Evolutionary conservation across 108 stramenopile species (phyloP), one percentile per base, ranked within the genome.

Genomic region (Skeletonema grethae): DNA sequence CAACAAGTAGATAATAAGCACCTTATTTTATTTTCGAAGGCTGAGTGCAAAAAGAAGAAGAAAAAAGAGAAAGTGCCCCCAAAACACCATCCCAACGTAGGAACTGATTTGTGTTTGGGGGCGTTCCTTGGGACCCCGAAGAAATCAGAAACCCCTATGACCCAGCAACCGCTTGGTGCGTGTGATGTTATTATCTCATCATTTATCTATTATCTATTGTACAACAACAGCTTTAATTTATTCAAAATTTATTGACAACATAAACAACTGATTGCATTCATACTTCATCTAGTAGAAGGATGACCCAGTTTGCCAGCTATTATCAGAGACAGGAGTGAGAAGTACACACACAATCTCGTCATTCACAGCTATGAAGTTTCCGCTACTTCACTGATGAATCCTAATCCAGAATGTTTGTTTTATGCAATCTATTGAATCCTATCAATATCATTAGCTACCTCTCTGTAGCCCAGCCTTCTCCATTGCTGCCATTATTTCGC

Each of bases 391-490:
- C 45, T 63, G 53, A 50, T 28, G 25, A 1, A 63, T 31, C 34
- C 15, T 16, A 50, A 58, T 41, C 59, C 46, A 30, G 35, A 35
- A 70, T 48, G 35, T 25, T 56, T 57, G 11, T 29, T 20, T 6
- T 38, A 16, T 35, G 22, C n/a, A 65, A 41, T 48, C 55, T 24
- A 11, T 30, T 64, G 18, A 10, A 15, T 12, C 38, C 53, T 28
- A 35, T 24, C 24, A 15, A 57, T 38, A 16, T 43, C n/a, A 11
- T 16, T 8, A 28, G 25, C 28, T 24, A 4, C 77, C 66, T 62
- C 77, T 72, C 10, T 67, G 46, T 29, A 79, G 20, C 11, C 79
- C 79, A 31, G 71, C 67, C 34, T 56, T 50, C 69, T 80, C 79
- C 31, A 80, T 30, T 16, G 79, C 71, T 57, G 38, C 16, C 4